Base-by-base conservation (phyloP, 306 rosid genomes). In the Astragalus glycyphyllos region DNA sequence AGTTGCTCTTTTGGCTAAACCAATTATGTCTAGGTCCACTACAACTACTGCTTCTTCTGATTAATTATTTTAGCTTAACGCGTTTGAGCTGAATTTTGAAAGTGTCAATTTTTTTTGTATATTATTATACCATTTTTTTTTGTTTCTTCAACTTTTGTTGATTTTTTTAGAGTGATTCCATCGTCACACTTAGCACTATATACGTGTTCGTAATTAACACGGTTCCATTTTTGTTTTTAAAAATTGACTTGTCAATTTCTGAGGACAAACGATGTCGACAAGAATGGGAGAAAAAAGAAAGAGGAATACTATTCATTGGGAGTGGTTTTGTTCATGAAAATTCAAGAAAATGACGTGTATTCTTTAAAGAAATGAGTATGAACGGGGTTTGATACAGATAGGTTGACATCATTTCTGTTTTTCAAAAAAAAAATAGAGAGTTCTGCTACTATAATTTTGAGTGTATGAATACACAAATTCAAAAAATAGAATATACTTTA, bases 1-100 rank as follows among this genome's bases (percentile, higher is more conserved):
- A 56, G 85, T 34, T 8, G 89, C 84, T 20, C 87, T 91, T 71
- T 81, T 86, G 63, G 87, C 84, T 1, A 73, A 61, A 20, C 87
- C 89, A 4, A 15, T 51, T 0, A 37, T 65, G 11, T 77, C 91
- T 0, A 55, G 71, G 57, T 89, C 96, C 20, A 20, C 82, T 13
- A 41, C 68, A 7, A 63, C 38, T 11, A 82, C 85, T 8, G 4
- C 5, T 23, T 26, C 81, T 53, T 65, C 62, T 0, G 58, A 63
- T 7, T 48, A 17, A 8, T 9, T 48, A 31, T 6, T 11, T 54
- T 13, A 5, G 50, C 58, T 51, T 48, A 12, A 20, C 8, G 38
- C 42, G 71, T 48, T 26, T 14, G 15, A 40, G 10, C 44, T 15
- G 47, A 66, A 32, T 34, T 10, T 66, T 66, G 51, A 62, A 61